Conservation (phyloP, 495 filamentous ascomycete genomes). For the Neurospora sp. region DNA sequence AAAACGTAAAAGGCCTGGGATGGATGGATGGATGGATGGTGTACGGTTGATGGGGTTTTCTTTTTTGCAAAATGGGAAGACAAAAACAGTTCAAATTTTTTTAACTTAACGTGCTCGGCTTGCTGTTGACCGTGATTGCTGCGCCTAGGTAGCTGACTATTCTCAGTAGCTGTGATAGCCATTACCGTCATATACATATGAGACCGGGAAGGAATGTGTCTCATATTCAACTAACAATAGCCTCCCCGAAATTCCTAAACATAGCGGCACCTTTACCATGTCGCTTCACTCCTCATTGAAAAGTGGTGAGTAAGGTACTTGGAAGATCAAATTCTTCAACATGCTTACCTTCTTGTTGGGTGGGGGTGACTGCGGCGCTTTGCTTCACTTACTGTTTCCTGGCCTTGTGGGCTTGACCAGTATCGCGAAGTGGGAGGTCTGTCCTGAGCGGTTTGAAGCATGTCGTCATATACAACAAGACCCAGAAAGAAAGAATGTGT, state of each 20-base stretch:
- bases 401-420: too few species aligned
- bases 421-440: too few species aligned
- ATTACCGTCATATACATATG: not conserved
- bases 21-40: not conserved
- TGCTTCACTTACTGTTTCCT: too few species aligned
- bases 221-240: not conserved
- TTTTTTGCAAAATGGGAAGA: not conserved
- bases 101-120: not conserved
- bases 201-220: not conserved
- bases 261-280: not conserved
- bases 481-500: too few species aligned
- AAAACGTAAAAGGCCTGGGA: too few species aligned
- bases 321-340: too few species aligned
- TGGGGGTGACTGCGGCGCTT: too few species aligned
- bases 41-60: not conserved
- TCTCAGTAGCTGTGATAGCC: not conserved
- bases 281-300: not conserved
- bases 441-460: too few species aligned
- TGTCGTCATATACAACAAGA: too few species aligned
- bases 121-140: too few species aligned
- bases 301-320: too few species aligned
- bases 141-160: not conserved
- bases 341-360: too few species aligned
- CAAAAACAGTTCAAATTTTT: not conserved
- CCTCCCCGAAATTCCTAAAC: not conserved